Evolutionary conservation across 768 basidiomycete genomes (phyloP).

Genomic region (Pleurotus pulmonarius): DNA sequence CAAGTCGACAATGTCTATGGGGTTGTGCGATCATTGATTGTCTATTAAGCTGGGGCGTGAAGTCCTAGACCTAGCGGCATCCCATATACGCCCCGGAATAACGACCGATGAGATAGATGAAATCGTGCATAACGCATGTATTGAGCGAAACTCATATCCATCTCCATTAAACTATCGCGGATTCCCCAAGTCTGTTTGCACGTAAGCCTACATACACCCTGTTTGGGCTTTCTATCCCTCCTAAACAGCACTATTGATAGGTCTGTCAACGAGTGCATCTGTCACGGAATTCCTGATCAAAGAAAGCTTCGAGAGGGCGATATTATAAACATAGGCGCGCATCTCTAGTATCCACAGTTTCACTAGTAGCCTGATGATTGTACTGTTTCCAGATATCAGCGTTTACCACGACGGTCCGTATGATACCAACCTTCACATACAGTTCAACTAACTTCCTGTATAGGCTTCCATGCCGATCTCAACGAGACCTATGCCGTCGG

Average conservation of each 20-base stretch:
- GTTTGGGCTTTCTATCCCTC: neutral
- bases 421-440: neutral
- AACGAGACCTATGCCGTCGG: conserved; percentile 94
- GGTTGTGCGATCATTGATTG: neutral
- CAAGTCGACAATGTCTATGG: neutral
- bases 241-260: conserved; percentile 28
- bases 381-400: conserved; percentile 55
- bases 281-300: conserved; percentile 94
- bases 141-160: conserved; percentile 91
- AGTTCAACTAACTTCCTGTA: neutral
- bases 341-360: conserved; percentile 10
- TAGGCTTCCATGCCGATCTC: conserved; percentile 89
- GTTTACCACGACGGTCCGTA: conserved; percentile 70
- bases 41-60: conserved; percentile 72
- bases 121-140: conserved; percentile 87
- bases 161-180: conserved; percentile 88
- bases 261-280: conserved; percentile 93
- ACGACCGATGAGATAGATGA: conserved; percentile 95
- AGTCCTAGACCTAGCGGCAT: conserved; percentile 89
- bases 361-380: conserved; percentile 11
- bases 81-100: conserved; percentile 83
- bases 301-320: conserved; percentile 85
- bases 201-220: conserved; percentile 43
- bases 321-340: conserved; percentile 88
- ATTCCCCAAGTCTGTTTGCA: conserved; percentile 97